Conservation (phyloP, 2,329 filamentous ascomycete species). For the Iodosphaeria phyllophila region DNA sequence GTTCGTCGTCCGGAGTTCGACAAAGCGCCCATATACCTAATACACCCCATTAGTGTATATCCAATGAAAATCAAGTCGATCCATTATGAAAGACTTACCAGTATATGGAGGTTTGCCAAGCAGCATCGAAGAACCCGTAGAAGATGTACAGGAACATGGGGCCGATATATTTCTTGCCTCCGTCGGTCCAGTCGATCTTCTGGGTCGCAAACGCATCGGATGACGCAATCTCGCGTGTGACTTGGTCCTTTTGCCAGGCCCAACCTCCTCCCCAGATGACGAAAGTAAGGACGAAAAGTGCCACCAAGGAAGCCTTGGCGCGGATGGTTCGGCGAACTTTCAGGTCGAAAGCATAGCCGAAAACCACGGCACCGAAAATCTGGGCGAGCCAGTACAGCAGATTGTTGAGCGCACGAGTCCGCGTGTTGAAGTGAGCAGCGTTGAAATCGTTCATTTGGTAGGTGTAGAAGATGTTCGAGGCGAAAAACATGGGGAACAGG, state of each 20-base stretch:
- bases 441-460: constrained; percentile 65
- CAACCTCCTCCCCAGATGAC: constrained; percentile 57
- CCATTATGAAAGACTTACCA: too few relatives aligned
- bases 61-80: too few relatives aligned
- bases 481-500: constrained; percentile 64
- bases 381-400: constrained; percentile 55
- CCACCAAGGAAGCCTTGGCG: constrained; percentile 38
- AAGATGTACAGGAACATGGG: constrained; percentile 55
- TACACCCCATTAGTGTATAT: too few relatives aligned
- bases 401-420: constrained; percentile 52
- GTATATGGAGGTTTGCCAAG: constrained; percentile 81
- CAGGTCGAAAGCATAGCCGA: constrained; percentile 46
- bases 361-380: constrained; percentile 49
- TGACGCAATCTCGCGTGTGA: constrained; percentile 17
- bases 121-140: constrained; percentile 40
- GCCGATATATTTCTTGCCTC: constrained; percentile 35
- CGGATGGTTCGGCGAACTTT: constrained; percentile 37
- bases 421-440: constrained; percentile 47
- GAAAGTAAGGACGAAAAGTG: constrained; percentile 47
- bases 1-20: constrained; percentile 85
- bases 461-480: constrained; percentile 65
- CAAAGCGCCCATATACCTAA: constrained; percentile 75
- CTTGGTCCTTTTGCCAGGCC: constrained; percentile 43
- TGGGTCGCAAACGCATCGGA: constrained; percentile 3
- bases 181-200: constrained; percentile 34